Base-by-base conservation (phyloP, 495 filamentous ascomycete genomes). In the Aspergillus sclerotioniger region DNA sequence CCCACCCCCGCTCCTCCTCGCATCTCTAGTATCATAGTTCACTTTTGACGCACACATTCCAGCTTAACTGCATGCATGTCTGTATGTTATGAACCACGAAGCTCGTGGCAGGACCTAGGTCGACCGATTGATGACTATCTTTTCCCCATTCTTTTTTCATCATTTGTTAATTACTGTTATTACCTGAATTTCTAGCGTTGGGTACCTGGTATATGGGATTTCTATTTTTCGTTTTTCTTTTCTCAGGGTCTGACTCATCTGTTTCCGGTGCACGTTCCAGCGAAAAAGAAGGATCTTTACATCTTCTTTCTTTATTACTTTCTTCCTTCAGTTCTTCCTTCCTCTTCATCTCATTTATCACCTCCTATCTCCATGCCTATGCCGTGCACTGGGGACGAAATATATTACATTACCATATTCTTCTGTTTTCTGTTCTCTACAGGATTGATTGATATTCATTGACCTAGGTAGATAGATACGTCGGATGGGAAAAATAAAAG, bases 231-330 rank as follows among this genome's bases (percentile, higher is more conserved):
- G 33, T 57, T 39, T 57, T 28, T 16, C 29, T 29, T n/a, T 44
- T 35, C 20, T 54, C 20, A 50, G 50, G 35, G 5, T 44, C 21
- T 41, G 25, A 25, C 2, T 59, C 25, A 33, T 31, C 44, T 46
- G 15, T 51, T 21, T 37, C n/a, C 47, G 25, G 12, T 46, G 33
- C 33, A 35, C 41, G 53, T 55, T 46, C 32, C n/a, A 55, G 53
- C 53, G 53, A 55, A 8, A 37, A 41, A 46, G 48, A 21, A 19
- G 41, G 43, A 45, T 25, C 50, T 7, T 19, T 44, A 46, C 55
- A 16, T 44, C 12, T 57, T 31, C 43, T 49, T 19, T 49, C 28
- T 52, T 50, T 45, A 17, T 64, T 31, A 25, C 25, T 54, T 44
- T 17, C 49, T 51, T 25, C 8, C 25, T 16, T 12, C 28, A 8